These are phyloP conservation scores for Leccinum angustisporum DNA, from an alignment of 1,284 basidiomycete genomes.

Conservation along the genomic window DNA sequence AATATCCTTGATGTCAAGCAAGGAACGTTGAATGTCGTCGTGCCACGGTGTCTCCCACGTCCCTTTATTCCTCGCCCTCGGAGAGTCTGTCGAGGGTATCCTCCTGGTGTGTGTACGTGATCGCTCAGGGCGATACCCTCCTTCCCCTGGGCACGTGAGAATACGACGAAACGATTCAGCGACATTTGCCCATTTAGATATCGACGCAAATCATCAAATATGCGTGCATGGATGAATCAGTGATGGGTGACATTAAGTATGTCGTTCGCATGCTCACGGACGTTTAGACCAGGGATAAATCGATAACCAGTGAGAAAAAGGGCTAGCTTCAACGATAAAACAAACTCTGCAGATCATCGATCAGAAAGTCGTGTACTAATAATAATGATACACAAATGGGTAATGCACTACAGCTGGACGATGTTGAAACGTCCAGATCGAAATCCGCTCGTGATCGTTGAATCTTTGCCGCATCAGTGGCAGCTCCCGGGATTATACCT, in stretches of 20 bases:
- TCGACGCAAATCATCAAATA: neutral
- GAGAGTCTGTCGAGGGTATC: neutral
- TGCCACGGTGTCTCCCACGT: neutral
- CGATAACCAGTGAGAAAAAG: neutral
- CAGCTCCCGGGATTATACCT: constrained; percentile 1
- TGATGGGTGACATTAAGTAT: neutral
- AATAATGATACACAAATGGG: constrained; percentile 11
- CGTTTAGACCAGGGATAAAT: neutral
- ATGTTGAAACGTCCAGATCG: constrained; percentile 33
- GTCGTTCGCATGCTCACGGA: neutral
- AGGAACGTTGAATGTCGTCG: neutral
- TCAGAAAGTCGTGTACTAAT: neutral
- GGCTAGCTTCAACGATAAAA: neutral
- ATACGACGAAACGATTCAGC: neutral
- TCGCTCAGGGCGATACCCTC: neutral
- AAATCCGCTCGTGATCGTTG: constrained; percentile 31
- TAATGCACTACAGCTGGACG: constrained; percentile 17
- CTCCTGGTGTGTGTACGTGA: neutral
- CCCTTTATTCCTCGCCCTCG: neutral
- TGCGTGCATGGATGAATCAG: neutral
- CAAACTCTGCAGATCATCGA: neutral
- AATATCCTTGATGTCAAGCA: neutral
- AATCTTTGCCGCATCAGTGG: constrained; percentile 24
- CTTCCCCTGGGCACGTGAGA: neutral
- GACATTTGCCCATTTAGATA: neutral